Evolutionary conservation across 1,139 yeast species (phyloP).

Genomic region (Yamadazyma atmosphaerica): DNA sequence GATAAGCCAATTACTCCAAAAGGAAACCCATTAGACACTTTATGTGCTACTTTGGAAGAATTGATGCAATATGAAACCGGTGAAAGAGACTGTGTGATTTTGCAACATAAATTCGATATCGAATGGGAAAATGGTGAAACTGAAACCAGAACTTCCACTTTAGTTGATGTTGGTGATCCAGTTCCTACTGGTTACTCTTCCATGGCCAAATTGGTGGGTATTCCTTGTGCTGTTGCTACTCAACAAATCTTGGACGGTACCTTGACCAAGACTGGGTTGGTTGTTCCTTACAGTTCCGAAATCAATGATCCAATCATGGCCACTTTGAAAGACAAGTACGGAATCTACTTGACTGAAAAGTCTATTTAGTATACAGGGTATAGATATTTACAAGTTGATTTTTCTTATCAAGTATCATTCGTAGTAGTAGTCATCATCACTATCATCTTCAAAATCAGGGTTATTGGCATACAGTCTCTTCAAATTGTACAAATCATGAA

Average conservation of each 20-base stretch:
- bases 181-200: conserved; percentile 77
- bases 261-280: conserved; percentile 69
- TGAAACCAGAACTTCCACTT: conserved; percentile 92
- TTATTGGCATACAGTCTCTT: conserved; percentile 9
- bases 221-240: conserved; percentile 96
- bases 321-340: conserved; percentile 86
- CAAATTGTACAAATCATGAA: conserved; percentile 48
- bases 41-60: conserved; percentile 94
- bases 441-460: conserved; percentile 21
- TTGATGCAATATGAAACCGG: conserved; percentile 95
- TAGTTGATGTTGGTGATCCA: conserved; percentile 91
- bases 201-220: conserved; percentile 98
- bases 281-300: conserved; percentile 92
- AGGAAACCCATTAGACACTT: conserved; percentile 92
- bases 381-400: not conserved
- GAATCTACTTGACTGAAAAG: conserved; percentile 86
- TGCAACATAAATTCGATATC: conserved; percentile 97
- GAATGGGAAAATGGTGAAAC: conserved; percentile 92
- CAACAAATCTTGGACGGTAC: conserved; percentile 84
- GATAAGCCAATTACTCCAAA: conserved; percentile 76
- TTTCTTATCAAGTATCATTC: not conserved
- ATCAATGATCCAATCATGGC: conserved; percentile 89
- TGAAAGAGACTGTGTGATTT: conserved; percentile 91
- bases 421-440: conserved; percentile 17
- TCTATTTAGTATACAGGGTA: conserved; percentile 37